phyloP scores from a whole-genome alignment of 345 rosid genomes.

The Pistacia vera region DNA sequence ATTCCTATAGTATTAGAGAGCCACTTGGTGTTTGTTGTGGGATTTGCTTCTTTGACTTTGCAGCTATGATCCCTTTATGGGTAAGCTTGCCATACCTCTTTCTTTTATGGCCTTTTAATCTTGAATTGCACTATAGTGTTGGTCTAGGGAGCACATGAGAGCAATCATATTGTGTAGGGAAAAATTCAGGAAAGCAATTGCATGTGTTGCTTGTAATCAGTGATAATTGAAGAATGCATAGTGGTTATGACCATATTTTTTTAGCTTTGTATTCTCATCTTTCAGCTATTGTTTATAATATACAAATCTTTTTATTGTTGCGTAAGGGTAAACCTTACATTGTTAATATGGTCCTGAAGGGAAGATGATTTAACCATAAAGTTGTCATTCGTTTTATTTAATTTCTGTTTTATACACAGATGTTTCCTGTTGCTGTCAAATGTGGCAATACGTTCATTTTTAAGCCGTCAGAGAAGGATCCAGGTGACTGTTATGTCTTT shows the following conservation, averaged over 20 bases:
- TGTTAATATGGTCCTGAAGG: not conserved
- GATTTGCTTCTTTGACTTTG: slow-evolving; percentile 51
- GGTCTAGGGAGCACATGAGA: not conserved
- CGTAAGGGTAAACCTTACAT: not conserved
- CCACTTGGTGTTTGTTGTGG: slow-evolving; percentile 66
- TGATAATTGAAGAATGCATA: not conserved
- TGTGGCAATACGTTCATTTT: slow-evolving; percentile 59
- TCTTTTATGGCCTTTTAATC: slow-evolving; percentile 3
- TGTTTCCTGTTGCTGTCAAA: slow-evolving; percentile 52
- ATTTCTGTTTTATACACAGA: slow-evolving; percentile 31
- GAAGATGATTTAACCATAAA: not conserved
- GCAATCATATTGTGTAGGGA: not conserved
- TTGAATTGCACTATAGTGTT: not conserved
- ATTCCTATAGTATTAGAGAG: slow-evolving; percentile 48
- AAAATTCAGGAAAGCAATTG: not conserved
- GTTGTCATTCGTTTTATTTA: not conserved
- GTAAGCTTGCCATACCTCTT: slow-evolving; percentile 24
- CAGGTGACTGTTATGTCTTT: slow-evolving; percentile 38
- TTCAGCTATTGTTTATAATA: not conserved
- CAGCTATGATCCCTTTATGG: slow-evolving; percentile 56
- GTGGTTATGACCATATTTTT: not conserved
- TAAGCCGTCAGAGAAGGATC: slow-evolving; percentile 55
- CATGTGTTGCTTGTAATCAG: not conserved
- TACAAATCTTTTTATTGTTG: not conserved
- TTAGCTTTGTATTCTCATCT: not conserved